Conservation (phyloP, 208 protist genomes). For the Acanthamoeba rhysodes region DNA sequence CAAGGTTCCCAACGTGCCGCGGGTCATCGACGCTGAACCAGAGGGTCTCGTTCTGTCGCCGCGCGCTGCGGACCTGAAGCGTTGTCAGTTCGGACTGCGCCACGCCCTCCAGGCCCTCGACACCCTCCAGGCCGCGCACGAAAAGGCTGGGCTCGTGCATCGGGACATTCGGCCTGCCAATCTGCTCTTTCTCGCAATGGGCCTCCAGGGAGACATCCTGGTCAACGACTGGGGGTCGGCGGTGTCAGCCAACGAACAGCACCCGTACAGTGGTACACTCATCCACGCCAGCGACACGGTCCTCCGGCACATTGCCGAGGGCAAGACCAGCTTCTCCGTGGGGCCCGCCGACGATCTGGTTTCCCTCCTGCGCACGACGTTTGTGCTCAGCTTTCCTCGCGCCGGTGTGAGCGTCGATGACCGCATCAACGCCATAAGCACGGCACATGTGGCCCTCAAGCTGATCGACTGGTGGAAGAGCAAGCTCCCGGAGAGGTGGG, state of each 20-base stretch:
- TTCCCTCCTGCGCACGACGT: constrained; percentile 19
- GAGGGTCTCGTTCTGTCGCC: constrained; percentile 34
- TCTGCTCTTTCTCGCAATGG: too few relatives aligned
- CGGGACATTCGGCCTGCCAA: constrained; percentile 44
- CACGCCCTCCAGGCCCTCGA: background rate
- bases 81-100: background rate
- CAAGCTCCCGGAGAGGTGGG: background rate
- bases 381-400: constrained; percentile 25
- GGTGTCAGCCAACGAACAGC: background rate
- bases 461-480: constrained; percentile 1
- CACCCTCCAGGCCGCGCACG: constrained; percentile 14
- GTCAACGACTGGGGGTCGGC: constrained; percentile 47
- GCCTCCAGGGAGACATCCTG: background rate
- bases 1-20: background rate
- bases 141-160: background rate
- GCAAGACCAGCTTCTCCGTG: background rate
- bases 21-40: background rate
- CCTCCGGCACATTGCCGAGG: constrained; percentile 3
- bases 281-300: constrained; percentile 38
- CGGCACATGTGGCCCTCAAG: background rate
- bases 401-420: background rate
- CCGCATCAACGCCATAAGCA: background rate
- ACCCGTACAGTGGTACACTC: background rate
- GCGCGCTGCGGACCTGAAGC: background rate
- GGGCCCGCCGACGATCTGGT: background rate